Conservation (phyloP, 192 early-diverging fungal species). For the Kappamyces sp. region DNA sequence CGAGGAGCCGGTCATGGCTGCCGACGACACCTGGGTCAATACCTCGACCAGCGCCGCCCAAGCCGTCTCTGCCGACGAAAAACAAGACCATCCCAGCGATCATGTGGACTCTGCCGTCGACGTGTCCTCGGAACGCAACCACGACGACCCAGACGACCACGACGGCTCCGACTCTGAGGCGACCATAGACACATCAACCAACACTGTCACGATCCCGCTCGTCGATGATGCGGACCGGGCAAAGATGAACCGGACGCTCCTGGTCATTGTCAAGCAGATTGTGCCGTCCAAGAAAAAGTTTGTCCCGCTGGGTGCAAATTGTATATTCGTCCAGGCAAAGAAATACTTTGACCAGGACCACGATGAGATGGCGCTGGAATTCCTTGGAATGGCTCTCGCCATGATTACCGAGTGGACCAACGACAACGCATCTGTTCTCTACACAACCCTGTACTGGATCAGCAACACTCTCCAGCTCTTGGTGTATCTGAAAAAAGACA, state of each 20-base stretch:
- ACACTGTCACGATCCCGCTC: too few relatives aligned
- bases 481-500: conserved; percentile 83
- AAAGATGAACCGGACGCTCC: too few relatives aligned
- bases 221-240: too few relatives aligned
- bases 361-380: too few relatives aligned
- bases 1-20: conserved; percentile 28
- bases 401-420: too few relatives aligned
- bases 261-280: too few relatives aligned
- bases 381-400: too few relatives aligned
- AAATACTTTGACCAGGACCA: too few relatives aligned
- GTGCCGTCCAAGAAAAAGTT: too few relatives aligned
- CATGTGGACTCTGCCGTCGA: conserved; percentile 41
- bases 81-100: conserved; percentile 17
- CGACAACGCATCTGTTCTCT: conserved; percentile 32
- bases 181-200: too few relatives aligned
- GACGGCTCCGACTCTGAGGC: conserved; percentile 51
- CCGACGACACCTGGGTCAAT: background rate
- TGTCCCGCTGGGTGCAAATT: too few relatives aligned
- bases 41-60: background rate
- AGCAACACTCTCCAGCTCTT: conserved; percentile 76
- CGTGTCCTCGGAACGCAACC: conserved; percentile 52
- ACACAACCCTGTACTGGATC: conserved; percentile 74
- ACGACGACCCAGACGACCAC: conserved; percentile 80
- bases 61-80: background rate
- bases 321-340: too few relatives aligned